phyloP scores from a whole-genome alignment of 2,329 filamentous ascomycete species.

The Trichoderma arundinaceum region DNA sequence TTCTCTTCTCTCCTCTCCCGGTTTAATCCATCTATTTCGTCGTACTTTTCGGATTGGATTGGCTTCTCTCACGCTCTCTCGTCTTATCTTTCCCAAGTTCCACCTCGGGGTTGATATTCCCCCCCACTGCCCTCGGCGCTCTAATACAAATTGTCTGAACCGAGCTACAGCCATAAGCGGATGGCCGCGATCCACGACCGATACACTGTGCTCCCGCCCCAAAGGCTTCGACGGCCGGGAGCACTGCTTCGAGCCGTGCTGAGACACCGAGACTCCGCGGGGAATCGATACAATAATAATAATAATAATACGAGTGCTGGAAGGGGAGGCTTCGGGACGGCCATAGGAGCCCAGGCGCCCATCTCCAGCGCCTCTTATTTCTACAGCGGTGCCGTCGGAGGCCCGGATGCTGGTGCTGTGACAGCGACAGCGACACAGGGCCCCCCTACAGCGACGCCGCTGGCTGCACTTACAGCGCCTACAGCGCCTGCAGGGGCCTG shows the following conservation, averaged over 20 bases:
- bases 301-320: background rate
- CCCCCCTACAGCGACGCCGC: constrained; percentile 13
- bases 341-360: background rate
- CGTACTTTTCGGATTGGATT: background rate
- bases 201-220: constrained; percentile 31
- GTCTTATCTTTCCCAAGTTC: background rate
- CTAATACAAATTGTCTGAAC: background rate
- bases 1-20: background rate
- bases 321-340: background rate
- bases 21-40: background rate
- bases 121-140: background rate
- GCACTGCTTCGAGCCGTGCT: constrained; percentile 31
- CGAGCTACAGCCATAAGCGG: constrained; percentile 24
- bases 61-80: background rate
- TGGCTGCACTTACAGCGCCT: constrained; percentile 11
- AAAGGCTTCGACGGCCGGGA: constrained; percentile 30
- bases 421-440: constrained; percentile 1
- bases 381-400: constrained; percentile 14
- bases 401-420: background rate
- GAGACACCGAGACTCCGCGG: constrained; percentile 31
- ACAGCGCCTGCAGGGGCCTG: constrained; percentile 16
- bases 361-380: background rate
- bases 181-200: constrained; percentile 32
- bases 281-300: background rate
- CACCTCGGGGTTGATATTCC: background rate